Base-by-base conservation (phyloP, 1,284 basidiomycete genomes). In the Leucoagaricus sp. region DNA sequence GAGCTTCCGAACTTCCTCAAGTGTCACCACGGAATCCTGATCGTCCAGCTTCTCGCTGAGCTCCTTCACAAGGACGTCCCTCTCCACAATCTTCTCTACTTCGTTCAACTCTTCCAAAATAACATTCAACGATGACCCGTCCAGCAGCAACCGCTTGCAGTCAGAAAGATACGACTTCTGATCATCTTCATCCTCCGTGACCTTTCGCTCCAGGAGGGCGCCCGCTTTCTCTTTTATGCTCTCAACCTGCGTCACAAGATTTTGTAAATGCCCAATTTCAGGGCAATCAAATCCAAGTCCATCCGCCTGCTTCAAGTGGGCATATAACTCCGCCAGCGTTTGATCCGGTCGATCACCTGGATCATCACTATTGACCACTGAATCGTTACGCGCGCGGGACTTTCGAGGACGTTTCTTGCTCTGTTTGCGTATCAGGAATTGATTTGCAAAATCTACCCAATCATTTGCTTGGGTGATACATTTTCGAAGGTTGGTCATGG, bases 401-500 rank as follows among this genome's bases (percentile, higher is more conserved):
- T 84, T 78, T 49, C 82, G 80, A n/a, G 84, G 77, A n/a, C 87
- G 84, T 67, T 88, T 89, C 53, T 86, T 80, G 60, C 82, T 83
- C 65, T 86, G 84, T 71, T 91, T 90, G 53, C 89, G 83, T 53
- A 85, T 79, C 60, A 86, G 75, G 72, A 89, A 87, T 0, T 78
- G 76, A 61, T 88, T 91, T 52, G 86, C 89, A 8, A 85, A 81
- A 51, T 91, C 87, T 4, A 95, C 78, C 94, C 94, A 96, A 60
- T 89, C 86, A 63, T 87, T 91, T 23, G 91, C 94, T 58, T 85
- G 82, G 40, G 74, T 80, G 50, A 97, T 89, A 67, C 93, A 94
- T 67, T 85, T 88, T 47, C 87, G 83, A 45, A 98, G 81, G 46
- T 84, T 75, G 19, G 76, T 72, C 47, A 96, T 78, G 68, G 95